A percentile compares a stretch with the other conserved stretches of the same genome.
Evolutionary conservation across 2,329 filamentous ascomycete species (phyloP).

Genomic region (Blastomyces gilchristii): DNA sequence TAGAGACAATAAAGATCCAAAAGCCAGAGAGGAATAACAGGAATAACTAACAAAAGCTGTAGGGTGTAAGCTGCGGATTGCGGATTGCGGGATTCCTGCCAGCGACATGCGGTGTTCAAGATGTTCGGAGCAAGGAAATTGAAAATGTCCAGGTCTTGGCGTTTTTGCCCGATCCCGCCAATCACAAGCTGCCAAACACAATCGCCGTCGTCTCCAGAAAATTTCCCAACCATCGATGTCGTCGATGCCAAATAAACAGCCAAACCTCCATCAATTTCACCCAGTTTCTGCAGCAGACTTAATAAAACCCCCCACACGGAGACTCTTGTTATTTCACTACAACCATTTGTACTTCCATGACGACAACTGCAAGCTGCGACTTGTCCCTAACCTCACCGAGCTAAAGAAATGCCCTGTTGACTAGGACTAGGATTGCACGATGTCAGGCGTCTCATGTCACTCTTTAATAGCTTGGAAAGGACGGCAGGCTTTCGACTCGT

Average conservation of each 20-base stretch:
- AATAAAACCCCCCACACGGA: background rate
- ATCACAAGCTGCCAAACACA: background rate
- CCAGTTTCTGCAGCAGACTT: background rate
- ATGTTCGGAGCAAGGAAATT: background rate
- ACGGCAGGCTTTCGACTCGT: constrained; percentile 39
- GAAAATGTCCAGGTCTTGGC: constrained; percentile 1
- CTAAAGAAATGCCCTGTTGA: background rate
- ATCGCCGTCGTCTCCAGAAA: constrained; percentile 2
- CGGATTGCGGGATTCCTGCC: background rate
- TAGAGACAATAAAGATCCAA: background rate
- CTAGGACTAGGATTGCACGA: constrained; percentile 38
- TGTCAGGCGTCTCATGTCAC: constrained; percentile 56
- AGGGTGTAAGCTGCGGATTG: too few species aligned
- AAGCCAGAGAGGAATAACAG: background rate
- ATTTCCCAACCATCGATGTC: background rate
- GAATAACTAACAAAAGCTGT: background rate
- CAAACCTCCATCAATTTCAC: background rate
- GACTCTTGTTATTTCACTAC: background rate
- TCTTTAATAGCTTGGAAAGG: constrained; percentile 46
- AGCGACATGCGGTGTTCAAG: background rate
- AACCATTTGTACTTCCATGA: background rate
- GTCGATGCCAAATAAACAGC: background rate
- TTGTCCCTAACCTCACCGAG: background rate
- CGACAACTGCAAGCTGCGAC: background rate
- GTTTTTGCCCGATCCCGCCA: background rate